Evolutionary conservation across 331 rosid species (phyloP).

Genomic region (Cucumis variabilis): DNA sequence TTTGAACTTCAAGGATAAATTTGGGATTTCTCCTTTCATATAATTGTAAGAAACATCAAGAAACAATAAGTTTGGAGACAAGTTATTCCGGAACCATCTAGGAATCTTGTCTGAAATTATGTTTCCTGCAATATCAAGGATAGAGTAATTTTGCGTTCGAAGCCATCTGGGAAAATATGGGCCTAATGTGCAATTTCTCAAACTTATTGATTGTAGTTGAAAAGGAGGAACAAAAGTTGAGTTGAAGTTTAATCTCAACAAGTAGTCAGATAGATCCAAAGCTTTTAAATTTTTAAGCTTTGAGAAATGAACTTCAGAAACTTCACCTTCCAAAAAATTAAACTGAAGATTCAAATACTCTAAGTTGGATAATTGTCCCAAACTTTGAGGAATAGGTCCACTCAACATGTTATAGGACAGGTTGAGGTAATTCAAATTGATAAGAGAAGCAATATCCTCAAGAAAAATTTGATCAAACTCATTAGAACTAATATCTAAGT

Average conservation of each 20-base stretch:
- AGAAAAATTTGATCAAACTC: not conserved
- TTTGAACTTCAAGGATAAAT: not conserved
- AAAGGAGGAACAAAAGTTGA: not conserved
- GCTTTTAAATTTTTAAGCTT: not conserved
- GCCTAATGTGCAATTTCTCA: not conserved
- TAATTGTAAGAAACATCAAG: not conserved
- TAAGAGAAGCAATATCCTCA: not conserved
- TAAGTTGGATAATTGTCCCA: not conserved
- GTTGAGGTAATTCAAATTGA: conserved; percentile 21
- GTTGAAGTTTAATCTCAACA: not conserved
- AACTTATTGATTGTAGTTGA: not conserved
- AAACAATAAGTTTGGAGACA: not conserved
- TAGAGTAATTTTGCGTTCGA: not conserved
- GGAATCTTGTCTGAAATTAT: not conserved
- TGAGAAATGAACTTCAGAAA: not conserved
- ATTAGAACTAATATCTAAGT: not conserved
- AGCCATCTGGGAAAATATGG: conserved; percentile 31
- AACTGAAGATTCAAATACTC: fast-evolving
- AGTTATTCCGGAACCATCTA: not conserved
- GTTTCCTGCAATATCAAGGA: not conserved
- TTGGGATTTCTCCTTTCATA: not conserved
- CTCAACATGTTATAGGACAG: not conserved
- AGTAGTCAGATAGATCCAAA: not conserved
- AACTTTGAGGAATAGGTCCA: not conserved
- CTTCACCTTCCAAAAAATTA: not conserved